These are phyloP conservation scores for Nakazawaea sp. DNA, from an alignment of 805 yeast species.

Conservation along the genomic window DNA sequence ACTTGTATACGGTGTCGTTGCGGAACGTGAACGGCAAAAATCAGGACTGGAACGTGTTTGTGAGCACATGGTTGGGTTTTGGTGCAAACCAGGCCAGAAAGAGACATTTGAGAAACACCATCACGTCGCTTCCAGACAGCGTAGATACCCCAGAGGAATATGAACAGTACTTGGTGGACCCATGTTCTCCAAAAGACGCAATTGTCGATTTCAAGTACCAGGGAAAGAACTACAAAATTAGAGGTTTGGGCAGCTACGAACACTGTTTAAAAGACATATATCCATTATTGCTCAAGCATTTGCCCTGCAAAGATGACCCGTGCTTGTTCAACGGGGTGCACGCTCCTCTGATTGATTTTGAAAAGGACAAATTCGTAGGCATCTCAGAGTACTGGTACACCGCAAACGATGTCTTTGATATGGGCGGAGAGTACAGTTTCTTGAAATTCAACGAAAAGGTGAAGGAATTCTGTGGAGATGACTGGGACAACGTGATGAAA, in stretches of 20 bases:
- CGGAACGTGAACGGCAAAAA: conserved; percentile 64
- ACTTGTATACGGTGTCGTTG: conserved; percentile 58
- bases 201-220: conserved; percentile 38
- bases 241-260: conserved; percentile 77
- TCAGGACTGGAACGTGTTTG: conserved; percentile 81
- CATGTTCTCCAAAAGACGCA: conserved; percentile 73
- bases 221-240: conserved; percentile 40
- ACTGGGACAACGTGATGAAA: conserved; percentile 53
- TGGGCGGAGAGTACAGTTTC: conserved; percentile 87
- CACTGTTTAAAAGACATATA: conserved; percentile 65
- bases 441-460: conserved; percentile 59
- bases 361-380: conserved; percentile 79
- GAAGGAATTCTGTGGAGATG: conserved; percentile 64
- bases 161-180: conserved; percentile 52
- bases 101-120: conserved; percentile 53
- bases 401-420: conserved; percentile 81
- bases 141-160: conserved; percentile 40
- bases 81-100: conserved; percentile 93
- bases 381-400: conserved; percentile 98
- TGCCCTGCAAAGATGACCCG: conserved; percentile 83
- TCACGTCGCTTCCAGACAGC: conserved; percentile 41
- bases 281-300: conserved; percentile 69
- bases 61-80: conserved; percentile 94
- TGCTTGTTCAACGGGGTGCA: conserved; percentile 94
- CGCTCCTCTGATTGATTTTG: conserved; percentile 82